Conservation (phyloP, 169 alveolate genomes). For the Plasmodium inui region DNA sequence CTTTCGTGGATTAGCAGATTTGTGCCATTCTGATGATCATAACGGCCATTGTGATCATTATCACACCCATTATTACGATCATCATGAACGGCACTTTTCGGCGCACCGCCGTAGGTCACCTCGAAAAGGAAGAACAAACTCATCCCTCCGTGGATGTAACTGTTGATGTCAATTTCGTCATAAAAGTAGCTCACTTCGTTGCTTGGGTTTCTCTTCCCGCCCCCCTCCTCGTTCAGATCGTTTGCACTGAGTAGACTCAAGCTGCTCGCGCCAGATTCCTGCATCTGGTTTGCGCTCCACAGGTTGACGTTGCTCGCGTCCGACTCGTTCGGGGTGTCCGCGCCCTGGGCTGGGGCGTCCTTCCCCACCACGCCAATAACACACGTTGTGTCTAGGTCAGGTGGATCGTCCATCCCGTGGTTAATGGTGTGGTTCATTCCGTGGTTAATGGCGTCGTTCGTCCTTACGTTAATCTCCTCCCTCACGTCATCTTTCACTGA, state of each 20-base stretch:
- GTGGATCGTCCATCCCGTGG: too few species aligned
- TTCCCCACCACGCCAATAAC: not conserved
- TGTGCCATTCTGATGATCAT: not conserved
- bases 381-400: not conserved
- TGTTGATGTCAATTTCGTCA: conserved; percentile 56
- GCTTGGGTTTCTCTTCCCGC: not conserved
- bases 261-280: not conserved
- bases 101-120: conserved; percentile 5
- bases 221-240: conserved; percentile 4
- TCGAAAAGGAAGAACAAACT: conserved; percentile 51
- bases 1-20: conserved; percentile 20
- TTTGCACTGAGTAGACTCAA: not conserved
- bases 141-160: conserved; percentile 35
- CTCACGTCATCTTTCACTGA: not conserved
- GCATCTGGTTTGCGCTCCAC: not conserved
- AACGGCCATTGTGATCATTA: not conserved
- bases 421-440: not conserved
- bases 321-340: not conserved
- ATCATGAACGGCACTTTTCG: not conserved
- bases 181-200: conserved; percentile 19
- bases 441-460: not conserved
- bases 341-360: not conserved
- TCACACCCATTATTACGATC: not conserved
- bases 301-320: not conserved
- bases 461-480: not conserved